Evolutionary conservation across 1,139 yeast genomes (phyloP), one percentile per base, ranked within the genome.

Genomic region (Nakaseomyces sp.): DNA sequence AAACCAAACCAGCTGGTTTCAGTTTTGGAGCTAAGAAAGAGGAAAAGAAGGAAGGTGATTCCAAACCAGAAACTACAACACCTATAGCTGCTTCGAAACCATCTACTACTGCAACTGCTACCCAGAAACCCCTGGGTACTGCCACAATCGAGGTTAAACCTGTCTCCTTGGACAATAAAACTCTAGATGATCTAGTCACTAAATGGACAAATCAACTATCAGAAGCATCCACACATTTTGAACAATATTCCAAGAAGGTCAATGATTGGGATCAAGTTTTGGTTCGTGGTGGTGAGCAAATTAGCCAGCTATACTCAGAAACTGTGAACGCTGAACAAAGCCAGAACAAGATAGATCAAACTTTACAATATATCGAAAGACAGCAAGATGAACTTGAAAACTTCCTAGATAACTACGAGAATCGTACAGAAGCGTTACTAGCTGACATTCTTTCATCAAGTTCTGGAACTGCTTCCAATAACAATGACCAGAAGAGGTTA

Each of bases 361-460:
- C 88, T 43, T 69, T 93, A 45, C 71, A 80, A 43, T 89, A 88
- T 60, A 85, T 91, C 41, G 94, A 85, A 58, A 79, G 83, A 54
- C 98, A 93, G 60, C 98, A 93, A 60, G 87, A 84, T 50, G 98
- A 91, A 58, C 70, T 91, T 44, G 97, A 89, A 50, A 72, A 76
- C 22, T 72, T 91, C 53, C 74, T 91, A 50, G 87, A 84, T 53
- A 82, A 81, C 50, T 89, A 89, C 58, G 98, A 91, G 63, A 76
- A 73, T 49, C 95, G 87, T 62, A 91, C 94, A 0, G 89, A 86
- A 50, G 64, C 72, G 9, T 61, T 78, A 44, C 66, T 78, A 47
- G 49, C 67, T 2, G 68, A 64, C 45, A 65, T 65, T n/a, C 48
- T 65, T 6, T 55, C 67, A 2, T 74, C 77, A 1, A 53, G 50